A percentile compares a stretch with the other conserved stretches of the same genome.
phyloP scores from a whole-genome alignment of 345 rosid genomes.

The Rhodamnia argentea region DNA sequence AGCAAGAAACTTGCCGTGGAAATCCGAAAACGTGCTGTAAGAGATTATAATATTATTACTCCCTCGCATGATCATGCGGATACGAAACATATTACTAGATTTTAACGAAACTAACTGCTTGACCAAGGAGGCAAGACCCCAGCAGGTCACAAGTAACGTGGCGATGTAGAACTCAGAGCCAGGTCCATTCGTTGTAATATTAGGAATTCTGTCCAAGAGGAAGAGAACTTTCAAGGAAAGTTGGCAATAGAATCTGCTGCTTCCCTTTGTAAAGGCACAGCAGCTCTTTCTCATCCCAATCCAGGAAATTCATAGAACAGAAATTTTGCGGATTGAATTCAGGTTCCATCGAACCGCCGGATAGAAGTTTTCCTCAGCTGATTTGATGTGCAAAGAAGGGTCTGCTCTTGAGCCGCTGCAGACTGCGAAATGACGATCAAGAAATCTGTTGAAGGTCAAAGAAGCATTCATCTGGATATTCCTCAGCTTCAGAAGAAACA shows the following conservation, averaged over 20 bases:
- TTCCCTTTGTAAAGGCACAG: background rate
- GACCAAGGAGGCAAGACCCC: background rate
- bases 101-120: background rate
- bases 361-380: background rate
- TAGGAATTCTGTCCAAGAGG: background rate
- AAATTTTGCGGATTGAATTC: background rate
- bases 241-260: background rate
- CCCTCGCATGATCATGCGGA: background rate
- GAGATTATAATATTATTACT: background rate
- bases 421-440: slow-evolving; percentile 18
- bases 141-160: background rate
- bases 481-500: background rate
- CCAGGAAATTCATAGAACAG: background rate
- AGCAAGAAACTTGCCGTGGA: background rate
- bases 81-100: background rate
- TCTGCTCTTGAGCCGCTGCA: background rate
- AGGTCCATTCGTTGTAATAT: background rate
- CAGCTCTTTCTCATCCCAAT: background rate
- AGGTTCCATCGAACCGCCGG: background rate
- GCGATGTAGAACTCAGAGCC: background rate
- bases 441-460: slow-evolving; percentile 15
- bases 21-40: background rate
- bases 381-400: background rate
- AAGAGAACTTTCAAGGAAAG: slow-evolving; percentile 35
- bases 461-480: slow-evolving; percentile 30